Evolutionary conservation across 2,329 filamentous ascomycete species (phyloP).

Genomic region (Cercospora zeina): DNA sequence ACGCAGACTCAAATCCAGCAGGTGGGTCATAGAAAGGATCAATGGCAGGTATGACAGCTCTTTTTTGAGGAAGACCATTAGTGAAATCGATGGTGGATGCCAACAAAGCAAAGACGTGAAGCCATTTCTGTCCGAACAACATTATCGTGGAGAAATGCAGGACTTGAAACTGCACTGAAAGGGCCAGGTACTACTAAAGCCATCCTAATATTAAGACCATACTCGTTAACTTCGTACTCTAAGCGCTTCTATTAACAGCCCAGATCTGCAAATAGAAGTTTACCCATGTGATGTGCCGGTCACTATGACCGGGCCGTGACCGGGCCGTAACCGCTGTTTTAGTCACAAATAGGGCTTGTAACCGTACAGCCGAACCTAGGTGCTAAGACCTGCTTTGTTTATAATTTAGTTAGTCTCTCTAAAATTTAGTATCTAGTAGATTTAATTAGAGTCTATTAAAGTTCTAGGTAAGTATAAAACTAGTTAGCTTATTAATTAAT

Average conservation of each 20-base stretch:
- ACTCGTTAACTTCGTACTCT: neutral
- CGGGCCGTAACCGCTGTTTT: no score
- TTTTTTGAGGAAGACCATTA: slow-evolving; percentile 4
- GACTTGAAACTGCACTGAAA: neutral
- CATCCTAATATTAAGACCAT: neutral
- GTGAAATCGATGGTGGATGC: slow-evolving; percentile 2
- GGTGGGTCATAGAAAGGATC: slow-evolving; percentile 38
- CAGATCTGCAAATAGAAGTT: neutral
- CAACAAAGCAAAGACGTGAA: neutral
- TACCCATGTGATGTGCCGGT: no score
- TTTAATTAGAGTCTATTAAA: no score
- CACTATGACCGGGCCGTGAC: no score
- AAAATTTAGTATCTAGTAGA: no score
- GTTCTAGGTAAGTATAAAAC: no score
- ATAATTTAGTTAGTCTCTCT: no score
- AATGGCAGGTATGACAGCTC: slow-evolving; percentile 21
- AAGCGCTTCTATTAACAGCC: neutral
- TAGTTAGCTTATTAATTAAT: no score
- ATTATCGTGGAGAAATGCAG: neutral
- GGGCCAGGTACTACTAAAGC: neutral
- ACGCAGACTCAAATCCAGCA: slow-evolving; percentile 27
- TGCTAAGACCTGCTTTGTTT: no score
- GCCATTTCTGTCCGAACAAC: neutral
- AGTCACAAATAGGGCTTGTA: no score
- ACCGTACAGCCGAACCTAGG: no score